Evolutionary conservation across 2,329 filamentous ascomycete species (phyloP).

Genomic region (Paraphaeosphaeria sporulosa): DNA sequence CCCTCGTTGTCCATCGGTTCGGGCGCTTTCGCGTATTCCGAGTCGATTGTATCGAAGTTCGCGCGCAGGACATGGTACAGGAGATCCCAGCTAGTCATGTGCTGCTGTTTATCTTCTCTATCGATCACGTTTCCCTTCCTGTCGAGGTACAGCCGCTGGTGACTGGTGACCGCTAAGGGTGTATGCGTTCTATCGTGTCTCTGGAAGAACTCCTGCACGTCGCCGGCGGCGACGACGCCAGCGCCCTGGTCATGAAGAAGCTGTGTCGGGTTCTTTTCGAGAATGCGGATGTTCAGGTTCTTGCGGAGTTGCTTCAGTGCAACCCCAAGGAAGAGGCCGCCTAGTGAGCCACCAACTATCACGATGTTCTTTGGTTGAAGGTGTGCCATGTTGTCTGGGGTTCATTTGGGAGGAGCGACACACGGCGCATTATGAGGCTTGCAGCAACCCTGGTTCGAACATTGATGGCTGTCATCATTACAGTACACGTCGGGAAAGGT

Average conservation of each 20-base stretch:
- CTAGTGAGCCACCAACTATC: constrained; percentile 34
- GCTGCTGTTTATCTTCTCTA: constrained; percentile 27
- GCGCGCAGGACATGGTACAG: constrained; percentile 35
- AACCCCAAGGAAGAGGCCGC: constrained; percentile 31
- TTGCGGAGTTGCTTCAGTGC: constrained; percentile 32
- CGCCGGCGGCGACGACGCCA: constrained; percentile 32
- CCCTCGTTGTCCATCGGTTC: constrained; percentile 23
- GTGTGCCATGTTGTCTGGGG: background rate
- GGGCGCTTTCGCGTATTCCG: constrained; percentile 27
- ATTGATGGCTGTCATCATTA: background rate
- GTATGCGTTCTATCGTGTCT: constrained; percentile 29
- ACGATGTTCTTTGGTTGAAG: constrained; percentile 26
- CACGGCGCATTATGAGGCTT: background rate
- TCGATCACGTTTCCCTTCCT: constrained; percentile 27
- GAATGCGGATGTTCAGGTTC: constrained; percentile 31
- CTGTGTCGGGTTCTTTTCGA: constrained; percentile 35
- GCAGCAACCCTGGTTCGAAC: too few relatives aligned
- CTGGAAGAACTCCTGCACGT: constrained; percentile 33
- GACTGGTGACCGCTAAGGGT: constrained; percentile 26
- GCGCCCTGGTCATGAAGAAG: constrained; percentile 39
- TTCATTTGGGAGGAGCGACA: background rate
- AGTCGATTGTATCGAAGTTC: constrained; percentile 34
- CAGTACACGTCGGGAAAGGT: background rate
- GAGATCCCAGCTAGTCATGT: constrained; percentile 42
- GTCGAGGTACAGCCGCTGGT: constrained; percentile 31